Evolutionary conservation across 305 asterid species (phyloP).

Genomic region (Solanum hybrid): DNA sequence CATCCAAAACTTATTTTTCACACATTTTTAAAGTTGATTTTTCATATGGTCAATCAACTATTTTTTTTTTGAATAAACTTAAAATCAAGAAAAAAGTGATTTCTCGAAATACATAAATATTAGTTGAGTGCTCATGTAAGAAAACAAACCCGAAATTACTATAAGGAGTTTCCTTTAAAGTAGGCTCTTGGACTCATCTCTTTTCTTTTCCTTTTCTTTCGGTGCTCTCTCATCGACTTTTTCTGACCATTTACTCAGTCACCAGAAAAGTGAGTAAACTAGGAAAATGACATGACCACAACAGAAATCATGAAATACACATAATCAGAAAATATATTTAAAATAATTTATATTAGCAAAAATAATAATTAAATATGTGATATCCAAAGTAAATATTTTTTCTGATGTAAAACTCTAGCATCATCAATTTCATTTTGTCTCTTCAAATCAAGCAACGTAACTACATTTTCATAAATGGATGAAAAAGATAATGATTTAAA

Average conservation of each 20-base stretch:
- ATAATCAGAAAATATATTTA: neutral
- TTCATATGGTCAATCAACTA: neutral
- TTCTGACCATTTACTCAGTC: constrained; percentile 33
- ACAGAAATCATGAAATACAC: constrained; percentile 12
- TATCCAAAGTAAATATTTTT: neutral
- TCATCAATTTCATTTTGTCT: neutral
- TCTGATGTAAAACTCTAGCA: neutral
- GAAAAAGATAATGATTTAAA: neutral
- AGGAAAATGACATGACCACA: constrained; percentile 57
- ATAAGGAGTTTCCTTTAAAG: constrained; percentile 6
- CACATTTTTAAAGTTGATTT: neutral
- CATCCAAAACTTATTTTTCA: neutral
- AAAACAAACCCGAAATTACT: neutral
- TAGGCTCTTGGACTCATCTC: constrained; percentile 9
- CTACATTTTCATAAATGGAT: neutral
- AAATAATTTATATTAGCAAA: neutral
- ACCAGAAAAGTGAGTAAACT: constrained; percentile 14
- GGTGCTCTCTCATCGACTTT: constrained; percentile 42
- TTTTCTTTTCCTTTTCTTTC: constrained; percentile 24
- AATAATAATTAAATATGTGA: neutral
- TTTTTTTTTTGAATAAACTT: neutral
- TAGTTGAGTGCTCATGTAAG: neutral
- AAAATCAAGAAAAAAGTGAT: neutral
- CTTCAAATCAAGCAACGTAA: neutral
- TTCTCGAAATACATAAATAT: neutral